Percentiles rank a stretch among this genome's conserved stretches.
Evolutionary conservation across 306 rosid genomes (phyloP).

Genomic region (Prosopis cineraria): DNA sequence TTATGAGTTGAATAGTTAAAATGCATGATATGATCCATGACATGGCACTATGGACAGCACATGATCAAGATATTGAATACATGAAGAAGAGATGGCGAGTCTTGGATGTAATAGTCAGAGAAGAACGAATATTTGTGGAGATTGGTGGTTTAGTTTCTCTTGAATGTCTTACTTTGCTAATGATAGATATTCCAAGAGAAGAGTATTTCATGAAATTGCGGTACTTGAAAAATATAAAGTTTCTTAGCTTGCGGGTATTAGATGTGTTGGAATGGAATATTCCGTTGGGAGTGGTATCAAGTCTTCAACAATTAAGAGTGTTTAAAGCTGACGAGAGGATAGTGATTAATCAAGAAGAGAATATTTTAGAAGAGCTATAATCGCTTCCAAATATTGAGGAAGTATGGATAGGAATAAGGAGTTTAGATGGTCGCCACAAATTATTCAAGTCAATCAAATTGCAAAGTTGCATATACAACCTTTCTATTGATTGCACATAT

Average conservation of each 20-base stretch:
- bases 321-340: fast-evolving
- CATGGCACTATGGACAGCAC: conserved; percentile 7
- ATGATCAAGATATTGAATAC: background rate
- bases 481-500: too few species aligned
- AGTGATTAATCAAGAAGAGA: background rate
- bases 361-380: background rate
- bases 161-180: background rate
- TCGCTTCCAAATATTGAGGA: background rate
- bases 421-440: background rate
- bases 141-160: background rate
- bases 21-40: conserved; percentile 15
- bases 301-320: background rate
- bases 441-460: background rate
- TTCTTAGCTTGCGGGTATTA: fast-evolving
- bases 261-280: background rate
- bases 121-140: background rate
- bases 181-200: too few species aligned
- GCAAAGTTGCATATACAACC: background rate
- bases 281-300: background rate
- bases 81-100: background rate
- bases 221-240: background rate
- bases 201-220: background rate
- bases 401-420: background rate
- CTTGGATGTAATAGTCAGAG: background rate
- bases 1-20: background rate